Base-by-base conservation (phyloP, 305 asterid genomes). In the Solanum hybrid region DNA sequence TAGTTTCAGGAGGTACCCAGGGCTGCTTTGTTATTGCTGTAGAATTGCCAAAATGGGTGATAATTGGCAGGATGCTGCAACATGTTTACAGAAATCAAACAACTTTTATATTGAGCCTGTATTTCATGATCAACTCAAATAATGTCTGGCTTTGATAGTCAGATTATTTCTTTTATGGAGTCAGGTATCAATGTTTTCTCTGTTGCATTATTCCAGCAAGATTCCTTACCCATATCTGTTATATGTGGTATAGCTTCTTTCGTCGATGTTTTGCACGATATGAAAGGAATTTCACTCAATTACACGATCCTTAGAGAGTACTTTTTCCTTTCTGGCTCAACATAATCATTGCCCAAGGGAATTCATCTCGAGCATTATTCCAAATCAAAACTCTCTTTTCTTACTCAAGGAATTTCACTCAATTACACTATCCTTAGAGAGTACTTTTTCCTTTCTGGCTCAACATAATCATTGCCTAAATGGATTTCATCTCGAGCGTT, bases 41-140 rank as follows among this genome's bases (percentile, higher is more conserved):
- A 94, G 93, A 93, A 90, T 91, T 92, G 93, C 93, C 93, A 90
- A 90, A 89, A 91, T 89, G 87, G 92, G 91, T 90, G 92, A 92
- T 94, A 88, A 80, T 91, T 92, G 87, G 90, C 90, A 90, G 91
- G 60, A 93, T 93, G 93, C 94, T 88, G 90, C 91, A 90, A 87
- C 89, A 88, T 85, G 89, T 82, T 92, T 91, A 88, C 91, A 89
- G 90, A 88, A 90, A 80, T 86, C 73, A 76, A 88, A 91, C 88
- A 90, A 91, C 80, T 86, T 78, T 5, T 40, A 72, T 42, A 32
- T 60, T 34, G 13, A 85, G 51, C 77, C 46, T 85, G 77, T 85
- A 85, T 22, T 32, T 56, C 77, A 56, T 56, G n/a, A 85, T 85
- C 88, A 85, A 85, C 88, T 40, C 29, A 60, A 85, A 85, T 85